Evolutionary conservation across 2,329 filamentous ascomycete genomes (phyloP), one percentile per base, ranked within the genome.

Genomic region (Hymenoscyphus repandus): DNA sequence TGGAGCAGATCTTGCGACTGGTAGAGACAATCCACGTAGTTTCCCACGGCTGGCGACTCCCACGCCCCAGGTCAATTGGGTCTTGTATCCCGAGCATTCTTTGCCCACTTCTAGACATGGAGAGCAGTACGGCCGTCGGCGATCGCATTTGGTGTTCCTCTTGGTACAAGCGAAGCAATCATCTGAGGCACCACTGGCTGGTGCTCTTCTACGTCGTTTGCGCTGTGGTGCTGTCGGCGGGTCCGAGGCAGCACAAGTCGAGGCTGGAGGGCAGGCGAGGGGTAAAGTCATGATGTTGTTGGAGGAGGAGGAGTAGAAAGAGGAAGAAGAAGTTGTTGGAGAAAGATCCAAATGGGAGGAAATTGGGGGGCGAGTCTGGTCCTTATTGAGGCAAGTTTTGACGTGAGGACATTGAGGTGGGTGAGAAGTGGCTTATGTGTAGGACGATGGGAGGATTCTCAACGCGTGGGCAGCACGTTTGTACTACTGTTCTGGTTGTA

Each of bases 11-110:
- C 82, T 83, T 50, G 80, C 82, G 55, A 85, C 77, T 52, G 82
- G 82, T 51, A 95, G 74, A 50, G 91, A 91, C 60, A 96, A 76
- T 36, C 92, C 92, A 55, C 92, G 83, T 57, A 97, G 82, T 75
- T 97, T 97, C 66, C 92, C 92, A 64, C 92, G 85, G 71, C 91
- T 96, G 50, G 92, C 92, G 52, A 97, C 92, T 46, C 92, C 92
- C 43, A 96, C 89, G 38, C 90, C 90, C 92, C 92, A 97, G 42
- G 92, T 97, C 70, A 97, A 77, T 62, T 92, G 91, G 13, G 92
- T 97, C 73, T 95, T 95, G 76, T 97, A 97, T 53, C 92, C 92
- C 27, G 89, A 90, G 73, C 92, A 97, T 66, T 95, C 90, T 68
- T 90, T 90, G 58, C 90, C 91, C 58, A 90, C 79, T 62, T 96